Evolutionary conservation across 192 early-diverging fungal species (phyloP), one percentile per base, ranked within the genome.

Genomic region (Coemansia sp.): DNA sequence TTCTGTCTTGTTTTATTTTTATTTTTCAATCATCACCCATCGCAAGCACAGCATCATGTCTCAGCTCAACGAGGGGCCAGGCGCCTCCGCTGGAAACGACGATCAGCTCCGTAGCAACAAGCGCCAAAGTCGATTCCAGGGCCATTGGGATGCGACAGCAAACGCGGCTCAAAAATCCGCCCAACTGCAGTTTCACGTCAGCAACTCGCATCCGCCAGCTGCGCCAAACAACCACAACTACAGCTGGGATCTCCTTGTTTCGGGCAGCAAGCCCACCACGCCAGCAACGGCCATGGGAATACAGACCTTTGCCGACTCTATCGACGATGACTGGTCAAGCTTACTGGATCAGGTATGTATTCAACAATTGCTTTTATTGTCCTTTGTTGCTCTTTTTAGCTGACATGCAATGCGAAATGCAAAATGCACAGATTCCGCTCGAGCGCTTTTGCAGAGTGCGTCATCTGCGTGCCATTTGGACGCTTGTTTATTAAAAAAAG

Each of bases 111-210:
- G 62, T 48, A 48, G 42, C 60, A 48, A 28, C 34, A 81, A 75
- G 63, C 78, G 73, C 60, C 73, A 81, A 51, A 81, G 78, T 48
- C 62, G 78, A 28, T 81, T 81, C 42, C 78, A 75, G 51, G 73
- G 78, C 7, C 78, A 81, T 45, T 81, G 78, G 78, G 78, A 81
- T 63, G 64, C 72, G 22, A 61, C 78, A 0, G 57, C 66, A 56
- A 50, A n/a, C 29, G 30, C 31, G 14, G 20, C 50, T 55, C 67
- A 69, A 31, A 50, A 51, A 25, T 32, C 64, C 56, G 5, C 29
- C 2, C 65, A 48, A 22, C 62, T 68, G 28, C 72, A 68, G 51
- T 42, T 65, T 25, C 64, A 69, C 52, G 49, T 48, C 58, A 64
- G 51, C 61, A 45, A 63, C 56, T 69, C 63, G 20, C 61, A 67